phyloP scores from a whole-genome alignment of 768 basidiomycete species.

The Boletus coccyginus region DNA sequence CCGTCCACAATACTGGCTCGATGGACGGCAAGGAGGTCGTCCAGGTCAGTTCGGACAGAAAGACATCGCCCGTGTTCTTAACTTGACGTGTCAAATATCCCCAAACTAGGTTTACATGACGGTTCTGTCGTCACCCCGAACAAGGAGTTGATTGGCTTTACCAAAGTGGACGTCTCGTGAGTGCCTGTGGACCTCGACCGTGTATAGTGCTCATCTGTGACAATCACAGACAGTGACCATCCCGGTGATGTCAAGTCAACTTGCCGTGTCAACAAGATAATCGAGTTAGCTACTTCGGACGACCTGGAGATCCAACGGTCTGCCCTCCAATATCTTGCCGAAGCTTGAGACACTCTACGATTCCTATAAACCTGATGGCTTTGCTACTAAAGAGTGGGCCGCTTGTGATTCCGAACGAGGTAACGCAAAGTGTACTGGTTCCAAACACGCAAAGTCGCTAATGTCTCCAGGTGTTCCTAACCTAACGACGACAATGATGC shows the following conservation, averaged over 20 bases:
- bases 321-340: no score
- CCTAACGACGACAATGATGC: no score
- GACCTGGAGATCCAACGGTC: no score
- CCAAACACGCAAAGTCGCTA: no score
- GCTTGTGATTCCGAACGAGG: no score
- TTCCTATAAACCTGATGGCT: no score
- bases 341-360: no score
- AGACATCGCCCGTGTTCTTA: background rate
- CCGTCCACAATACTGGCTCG: slow-evolving; percentile 57
- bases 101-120: slow-evolving; percentile 54
- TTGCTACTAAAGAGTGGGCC: no score
- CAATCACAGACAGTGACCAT: slow-evolving; percentile 15
- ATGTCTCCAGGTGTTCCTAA: no score
- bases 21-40: slow-evolving; percentile 65
- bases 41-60: slow-evolving; percentile 33
- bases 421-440: no score
- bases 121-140: slow-evolving; percentile 63
- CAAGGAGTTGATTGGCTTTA: slow-evolving; percentile 58
- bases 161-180: slow-evolving; percentile 57
- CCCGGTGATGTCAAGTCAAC: slow-evolving; percentile 16
- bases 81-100: background rate
- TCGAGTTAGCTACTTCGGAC: no score
- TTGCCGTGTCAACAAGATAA: slow-evolving; percentile 10
- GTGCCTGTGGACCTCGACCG: slow-evolving; percentile 21
- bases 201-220: background rate